Evolutionary conservation across 225 moss, liverwort and hornwort species (phyloP).

Genomic region (Sphagnum tenellum): DNA sequence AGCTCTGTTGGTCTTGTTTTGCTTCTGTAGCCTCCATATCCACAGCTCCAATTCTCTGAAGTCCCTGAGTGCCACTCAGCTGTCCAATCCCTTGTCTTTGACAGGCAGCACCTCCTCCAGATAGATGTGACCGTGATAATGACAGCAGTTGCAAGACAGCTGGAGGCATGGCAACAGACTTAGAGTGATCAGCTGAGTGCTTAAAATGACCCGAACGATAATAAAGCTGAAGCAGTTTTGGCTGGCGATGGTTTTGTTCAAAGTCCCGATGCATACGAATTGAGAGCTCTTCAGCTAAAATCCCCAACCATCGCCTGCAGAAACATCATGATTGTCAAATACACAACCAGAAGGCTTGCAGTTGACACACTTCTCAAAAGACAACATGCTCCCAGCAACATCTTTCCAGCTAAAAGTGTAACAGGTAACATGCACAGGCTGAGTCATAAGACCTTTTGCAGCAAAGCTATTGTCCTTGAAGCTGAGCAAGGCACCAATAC

Average conservation of each 20-base stretch:
- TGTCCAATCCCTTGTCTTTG: no score
- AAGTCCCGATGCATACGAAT: conserved; percentile 83
- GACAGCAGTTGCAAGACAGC: conserved; percentile 56
- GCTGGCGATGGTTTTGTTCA: conserved; percentile 73
- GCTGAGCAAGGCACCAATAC: no score
- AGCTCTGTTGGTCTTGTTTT: conserved; percentile 7
- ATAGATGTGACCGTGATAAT: conserved; percentile 4
- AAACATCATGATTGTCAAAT: not conserved
- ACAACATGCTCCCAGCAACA: no score
- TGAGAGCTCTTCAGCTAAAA: conserved; percentile 72
- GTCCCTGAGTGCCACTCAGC: no score
- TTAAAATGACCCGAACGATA: conserved; percentile 68
- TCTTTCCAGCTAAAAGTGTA: no score
- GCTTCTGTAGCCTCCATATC: conserved; percentile 6
- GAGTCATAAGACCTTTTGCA: no score
- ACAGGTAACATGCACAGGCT: no score
- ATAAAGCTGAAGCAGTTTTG: conserved; percentile 80
- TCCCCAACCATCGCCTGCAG: conserved; percentile 64
- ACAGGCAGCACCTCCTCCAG: no score
- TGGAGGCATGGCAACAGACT: conserved; percentile 67
- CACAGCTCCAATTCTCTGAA: no score
- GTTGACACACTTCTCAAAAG: no score
- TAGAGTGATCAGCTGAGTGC: conserved; percentile 78
- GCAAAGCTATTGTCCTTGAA: no score
- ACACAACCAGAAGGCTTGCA: not conserved